Evolutionary conservation across 345 rosid species (phyloP), one percentile per base, ranked within the genome.

Genomic region (Ceriops zippeliana): DNA sequence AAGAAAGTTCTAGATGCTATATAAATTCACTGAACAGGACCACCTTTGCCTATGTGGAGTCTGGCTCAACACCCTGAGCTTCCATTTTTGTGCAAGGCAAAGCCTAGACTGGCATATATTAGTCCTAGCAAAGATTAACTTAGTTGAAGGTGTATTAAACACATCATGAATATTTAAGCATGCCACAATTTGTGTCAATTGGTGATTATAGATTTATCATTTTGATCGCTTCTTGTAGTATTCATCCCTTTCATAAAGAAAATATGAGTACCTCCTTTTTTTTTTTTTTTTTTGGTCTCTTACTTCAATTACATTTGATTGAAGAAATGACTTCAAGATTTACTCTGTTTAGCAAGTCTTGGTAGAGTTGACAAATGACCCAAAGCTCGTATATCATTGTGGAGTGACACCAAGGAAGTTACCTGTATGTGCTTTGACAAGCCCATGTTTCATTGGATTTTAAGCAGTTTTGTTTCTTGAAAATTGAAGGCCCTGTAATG

Each of bases 331-430:
- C 34, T 66, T 31, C n/a, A 54, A 21, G 11, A 62, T 73, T 58
- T 77, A 65, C 53, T 67, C 53, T 70, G 64, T 66, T 34, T 89
- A 95, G 98, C 89, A 86, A 84, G 84, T 95, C 59, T 34, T 87
- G 67, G 63, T 82, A 68, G 98, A 86, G 82, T 81, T 92, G 83
- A 68, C 89, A 63, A 87, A 82, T 78, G 97, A 95, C 70, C 86
- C 92, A 52, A 95, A 90, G 86, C 93, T 90, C 74, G 96, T 92
- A 58, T 90, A 84, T 82, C 93, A 90, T 78, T 90, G 97, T 80
- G 98, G 97, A 81, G 76, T 95, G 72, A 85, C 97, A 62, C 97
- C 99, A 42, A 80, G 88, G 68, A 92, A 87, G 84, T 82, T 95
- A 72, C 98, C 98, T 28, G 99, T 95, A 80, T 70, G 96, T 68